phyloP scores from a whole-genome alignment of 2,329 filamentous ascomycete genomes.

The Claviceps pazoutovae region DNA sequence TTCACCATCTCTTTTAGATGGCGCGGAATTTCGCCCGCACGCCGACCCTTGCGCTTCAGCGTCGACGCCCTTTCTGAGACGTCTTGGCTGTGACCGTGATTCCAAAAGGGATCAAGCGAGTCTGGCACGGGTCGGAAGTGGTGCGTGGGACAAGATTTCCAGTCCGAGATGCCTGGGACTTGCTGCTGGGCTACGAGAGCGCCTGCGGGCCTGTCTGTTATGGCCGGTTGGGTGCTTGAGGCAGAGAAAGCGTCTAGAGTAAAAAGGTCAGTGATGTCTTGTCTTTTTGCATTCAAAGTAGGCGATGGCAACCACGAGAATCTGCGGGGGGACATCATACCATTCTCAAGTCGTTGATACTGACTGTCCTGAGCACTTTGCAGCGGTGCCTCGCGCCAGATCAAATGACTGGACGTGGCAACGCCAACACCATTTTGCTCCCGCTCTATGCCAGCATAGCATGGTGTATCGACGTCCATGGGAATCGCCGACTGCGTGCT shows the following conservation, averaged over 20 bases:
- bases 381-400: slow-evolving; percentile 57
- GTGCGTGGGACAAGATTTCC: slow-evolving; percentile 70
- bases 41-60: slow-evolving; percentile 30
- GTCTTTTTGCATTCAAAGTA: not conserved
- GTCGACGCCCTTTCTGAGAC: slow-evolving; percentile 34
- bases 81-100: slow-evolving; percentile 37
- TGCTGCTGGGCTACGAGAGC: slow-evolving; percentile 82
- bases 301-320: not conserved
- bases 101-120: slow-evolving; percentile 78
- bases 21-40: slow-evolving; percentile 52
- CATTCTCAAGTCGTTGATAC: slow-evolving; percentile 88
- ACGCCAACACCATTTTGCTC: too few relatives aligned
- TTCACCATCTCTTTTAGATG: slow-evolving; percentile 73
- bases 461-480: slow-evolving; percentile 42
- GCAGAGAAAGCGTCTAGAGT: not conserved
- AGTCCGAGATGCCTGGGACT: slow-evolving; percentile 63
- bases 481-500: slow-evolving; percentile 58
- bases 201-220: slow-evolving; percentile 63
- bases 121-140: slow-evolving; percentile 70
- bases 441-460: slow-evolving; percentile 3
- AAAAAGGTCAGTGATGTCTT: not conserved
- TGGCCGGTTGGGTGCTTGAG: not conserved
- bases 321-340: slow-evolving; percentile 26
- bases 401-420: slow-evolving; percentile 12
- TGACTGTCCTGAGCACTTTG: slow-evolving; percentile 88